phyloP scores from a whole-genome alignment of 208 protist species.

The Borovskyia barvae region DNA sequence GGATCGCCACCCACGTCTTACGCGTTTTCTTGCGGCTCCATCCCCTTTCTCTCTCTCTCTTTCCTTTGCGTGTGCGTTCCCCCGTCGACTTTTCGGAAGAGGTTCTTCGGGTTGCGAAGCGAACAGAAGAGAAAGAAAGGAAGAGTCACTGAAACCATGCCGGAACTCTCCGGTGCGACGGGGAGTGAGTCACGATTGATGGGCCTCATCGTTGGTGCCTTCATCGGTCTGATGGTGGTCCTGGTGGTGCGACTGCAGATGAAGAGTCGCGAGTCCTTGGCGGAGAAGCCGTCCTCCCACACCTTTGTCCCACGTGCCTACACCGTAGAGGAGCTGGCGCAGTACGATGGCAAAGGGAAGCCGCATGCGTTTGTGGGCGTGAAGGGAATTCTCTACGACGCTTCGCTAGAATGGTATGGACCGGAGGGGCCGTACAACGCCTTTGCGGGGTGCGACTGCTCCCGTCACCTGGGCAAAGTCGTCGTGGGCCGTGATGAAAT shows the following conservation, averaged over 20 bases:
- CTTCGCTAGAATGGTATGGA: conserved; percentile 74
- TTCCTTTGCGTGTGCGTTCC: not conserved
- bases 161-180: not conserved
- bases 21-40: not conserved
- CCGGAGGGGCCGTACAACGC: conserved; percentile 75
- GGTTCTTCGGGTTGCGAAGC: too few species aligned
- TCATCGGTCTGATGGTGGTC: conserved; percentile 23
- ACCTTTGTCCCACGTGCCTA: conserved; percentile 73
- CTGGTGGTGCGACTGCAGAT: conserved; percentile 25
- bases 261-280: conserved; percentile 37
- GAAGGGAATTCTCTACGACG: conserved; percentile 88
- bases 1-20: not conserved
- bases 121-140: not conserved
- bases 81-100: not conserved
- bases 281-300: conserved; percentile 35
- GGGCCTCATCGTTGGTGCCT: conserved; percentile 17
- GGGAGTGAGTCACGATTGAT: conserved; percentile 1
- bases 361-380: conserved; percentile 75
- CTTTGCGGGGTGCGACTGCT: conserved; percentile 85
- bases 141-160: conserved; percentile 1
- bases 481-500: conserved; percentile 72
- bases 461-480: conserved; percentile 83
- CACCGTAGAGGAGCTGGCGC: conserved; percentile 72
- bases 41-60: not conserved
- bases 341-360: conserved; percentile 68